Percentiles rank a stretch among this genome's conserved stretches.
Conservation (phyloP, 306 rosid genomes). For the Quercus bicolor region DNA sequence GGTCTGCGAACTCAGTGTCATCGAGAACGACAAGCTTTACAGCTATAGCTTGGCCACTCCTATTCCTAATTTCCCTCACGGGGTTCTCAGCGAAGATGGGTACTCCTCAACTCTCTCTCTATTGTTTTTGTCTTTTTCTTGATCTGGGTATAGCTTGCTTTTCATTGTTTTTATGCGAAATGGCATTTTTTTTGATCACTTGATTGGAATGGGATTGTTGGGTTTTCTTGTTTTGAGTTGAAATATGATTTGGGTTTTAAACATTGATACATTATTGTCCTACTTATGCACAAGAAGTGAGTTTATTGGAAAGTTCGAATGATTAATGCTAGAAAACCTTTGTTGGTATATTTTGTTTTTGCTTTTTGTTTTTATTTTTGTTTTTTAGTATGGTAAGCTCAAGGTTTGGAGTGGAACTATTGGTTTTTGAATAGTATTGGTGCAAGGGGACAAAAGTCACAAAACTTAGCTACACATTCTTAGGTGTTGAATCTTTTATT, state of each 20-base stretch:
- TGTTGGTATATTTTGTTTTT: background rate
- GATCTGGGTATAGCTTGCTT: conserved; percentile 17
- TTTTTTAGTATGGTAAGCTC: background rate
- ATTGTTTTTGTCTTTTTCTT: background rate
- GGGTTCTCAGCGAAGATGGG: conserved; percentile 97
- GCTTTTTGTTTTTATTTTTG: too few species aligned
- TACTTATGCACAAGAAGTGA: background rate
- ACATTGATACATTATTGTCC: background rate
- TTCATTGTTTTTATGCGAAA: background rate
- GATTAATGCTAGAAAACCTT: background rate
- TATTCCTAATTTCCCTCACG: conserved; percentile 64
- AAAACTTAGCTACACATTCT: too few species aligned
- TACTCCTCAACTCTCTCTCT: conserved; percentile 17
- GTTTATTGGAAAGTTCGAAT: background rate
- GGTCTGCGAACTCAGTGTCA: conserved; percentile 48
- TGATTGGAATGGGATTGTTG: background rate
- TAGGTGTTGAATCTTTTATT: too few species aligned
- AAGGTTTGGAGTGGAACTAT: background rate
- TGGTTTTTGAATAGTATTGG: background rate
- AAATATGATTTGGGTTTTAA: background rate
- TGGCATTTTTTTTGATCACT: background rate
- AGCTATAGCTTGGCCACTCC: conserved; percentile 72
- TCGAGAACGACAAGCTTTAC: conserved; percentile 52
- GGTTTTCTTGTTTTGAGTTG: background rate
- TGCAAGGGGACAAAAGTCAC: too few species aligned